Percentiles rank a stretch among this genome's conserved stretches.
Conservation (phyloP, 768 basidiomycete species). For the Suillus discolor region DNA sequence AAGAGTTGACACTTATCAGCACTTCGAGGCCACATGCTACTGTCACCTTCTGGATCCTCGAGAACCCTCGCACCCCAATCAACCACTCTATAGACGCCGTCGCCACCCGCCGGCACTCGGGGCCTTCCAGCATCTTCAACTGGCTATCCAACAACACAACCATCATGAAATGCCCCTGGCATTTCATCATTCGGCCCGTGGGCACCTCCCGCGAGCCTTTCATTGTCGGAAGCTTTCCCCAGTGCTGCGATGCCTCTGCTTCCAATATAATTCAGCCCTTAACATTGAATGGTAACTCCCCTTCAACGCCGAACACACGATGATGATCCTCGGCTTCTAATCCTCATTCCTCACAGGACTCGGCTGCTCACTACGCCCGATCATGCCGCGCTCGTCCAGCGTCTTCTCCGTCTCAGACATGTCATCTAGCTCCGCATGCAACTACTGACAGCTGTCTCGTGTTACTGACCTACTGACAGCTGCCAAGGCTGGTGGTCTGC, state of each 20-base stretch:
- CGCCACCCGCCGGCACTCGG: conserved; percentile 50
- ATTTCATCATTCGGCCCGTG: conserved; percentile 60
- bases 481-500: conserved; percentile 89
- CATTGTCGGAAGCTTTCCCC: conserved; percentile 55
- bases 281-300: conserved; percentile 79
- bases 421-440: conserved; percentile 21
- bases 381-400: conserved; percentile 7
- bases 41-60: not conserved
- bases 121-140: conserved; percentile 67
- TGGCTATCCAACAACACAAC: conserved; percentile 80
- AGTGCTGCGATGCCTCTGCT: conserved; percentile 23
- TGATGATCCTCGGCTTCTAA: conserved; percentile 56
- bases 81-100: conserved; percentile 53
- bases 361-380: conserved; percentile 15
- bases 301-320: conserved; percentile 87
- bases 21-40: not conserved
- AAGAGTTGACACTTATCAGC: not conserved
- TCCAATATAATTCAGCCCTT: conserved; percentile 41
- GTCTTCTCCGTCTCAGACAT: conserved; percentile 12
- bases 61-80: conserved; percentile 43
- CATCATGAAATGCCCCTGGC: conserved; percentile 84
- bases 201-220: conserved; percentile 59
- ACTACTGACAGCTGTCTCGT: conserved; percentile 53
- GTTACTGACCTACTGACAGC: conserved; percentile 18
- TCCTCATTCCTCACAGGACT: conserved; percentile 2